Evolutionary conservation across 23 red algal species (phyloP).

Genomic region (Agarophyton chilense): DNA sequence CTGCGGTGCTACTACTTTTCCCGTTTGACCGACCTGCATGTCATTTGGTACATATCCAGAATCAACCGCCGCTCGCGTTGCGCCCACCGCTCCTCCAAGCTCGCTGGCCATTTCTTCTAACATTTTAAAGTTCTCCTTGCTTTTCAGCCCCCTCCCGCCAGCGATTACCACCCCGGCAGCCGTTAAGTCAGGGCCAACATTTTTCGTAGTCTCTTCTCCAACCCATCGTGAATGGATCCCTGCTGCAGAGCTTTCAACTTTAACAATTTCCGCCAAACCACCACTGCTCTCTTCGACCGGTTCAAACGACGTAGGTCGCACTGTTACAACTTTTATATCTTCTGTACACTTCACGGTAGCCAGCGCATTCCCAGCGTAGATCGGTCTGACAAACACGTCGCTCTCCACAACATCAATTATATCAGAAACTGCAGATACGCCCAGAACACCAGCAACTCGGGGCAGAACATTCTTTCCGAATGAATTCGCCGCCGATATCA

Average conservation of each 20-base stretch:
- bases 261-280: conserved; percentile 25
- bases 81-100: conserved; percentile 88
- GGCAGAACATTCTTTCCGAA: conserved; percentile 97
- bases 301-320: conserved; percentile 81
- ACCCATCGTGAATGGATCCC: conserved; percentile 51
- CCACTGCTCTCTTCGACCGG: conserved; percentile 43
- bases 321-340: conserved; percentile 73
- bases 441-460: conserved; percentile 76
- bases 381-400: conserved; percentile 83
- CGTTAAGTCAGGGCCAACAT: conserved; percentile 72
- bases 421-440: conserved; percentile 79
- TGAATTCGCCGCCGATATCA: conserved; percentile 72
- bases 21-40: conserved; percentile 98
- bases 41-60: conserved; percentile 90
- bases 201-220: conserved; percentile 52
- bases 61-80: conserved; percentile 96
- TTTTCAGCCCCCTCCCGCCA: conserved; percentile 89
- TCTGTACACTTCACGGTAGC: conserved; percentile 77
- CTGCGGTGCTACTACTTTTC: conserved; percentile 94
- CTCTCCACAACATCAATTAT: conserved; percentile 72
- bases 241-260: conserved; percentile 1
- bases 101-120: conserved; percentile 80
- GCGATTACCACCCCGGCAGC: conserved; percentile 82
- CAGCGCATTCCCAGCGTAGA: conserved; percentile 95
- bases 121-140: conserved; percentile 87